Evolutionary conservation across 345 rosid genomes (phyloP).

Genomic region (Excoecaria cochinchinensis): DNA sequence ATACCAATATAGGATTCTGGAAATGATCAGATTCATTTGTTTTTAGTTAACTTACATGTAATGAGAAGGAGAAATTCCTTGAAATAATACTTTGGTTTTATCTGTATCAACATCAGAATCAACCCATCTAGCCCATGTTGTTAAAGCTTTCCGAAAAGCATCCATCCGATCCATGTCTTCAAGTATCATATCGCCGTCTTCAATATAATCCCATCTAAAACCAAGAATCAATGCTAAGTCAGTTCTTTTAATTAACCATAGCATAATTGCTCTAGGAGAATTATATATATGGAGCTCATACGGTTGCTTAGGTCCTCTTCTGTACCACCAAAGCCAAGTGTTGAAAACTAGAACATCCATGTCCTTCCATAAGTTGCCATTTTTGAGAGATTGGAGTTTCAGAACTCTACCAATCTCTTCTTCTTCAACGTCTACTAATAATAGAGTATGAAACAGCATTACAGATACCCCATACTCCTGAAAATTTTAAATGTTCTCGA

Average conservation of each 20-base stretch:
- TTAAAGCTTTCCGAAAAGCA: conserved; percentile 63
- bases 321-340: conserved; percentile 78
- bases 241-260: too few relatives aligned
- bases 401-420: conserved; percentile 49
- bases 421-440: conserved; percentile 51
- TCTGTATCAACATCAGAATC: conserved; percentile 65
- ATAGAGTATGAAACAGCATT: conserved; percentile 32
- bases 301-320: conserved; percentile 55
- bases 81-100: conserved; percentile 62
- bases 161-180: conserved; percentile 74
- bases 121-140: conserved; percentile 88
- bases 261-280: too few relatives aligned
- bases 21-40: not conserved
- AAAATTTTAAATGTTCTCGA: not conserved
- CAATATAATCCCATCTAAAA: conserved; percentile 80
- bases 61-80: conserved; percentile 80
- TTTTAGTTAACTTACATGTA: conserved; percentile 48
- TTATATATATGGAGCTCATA: conserved; percentile 21
- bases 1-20: not conserved
- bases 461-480: conserved; percentile 58
- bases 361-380: conserved; percentile 49
- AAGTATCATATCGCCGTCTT: conserved; percentile 39
- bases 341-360: conserved; percentile 59
- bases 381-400: conserved; percentile 51
- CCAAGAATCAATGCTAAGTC: not conserved